A percentile compares a stretch with the other conserved stretches of the same genome.
Conservation (phyloP, 2,329 filamentous ascomycete genomes). For the Talaromyces sp. region DNA sequence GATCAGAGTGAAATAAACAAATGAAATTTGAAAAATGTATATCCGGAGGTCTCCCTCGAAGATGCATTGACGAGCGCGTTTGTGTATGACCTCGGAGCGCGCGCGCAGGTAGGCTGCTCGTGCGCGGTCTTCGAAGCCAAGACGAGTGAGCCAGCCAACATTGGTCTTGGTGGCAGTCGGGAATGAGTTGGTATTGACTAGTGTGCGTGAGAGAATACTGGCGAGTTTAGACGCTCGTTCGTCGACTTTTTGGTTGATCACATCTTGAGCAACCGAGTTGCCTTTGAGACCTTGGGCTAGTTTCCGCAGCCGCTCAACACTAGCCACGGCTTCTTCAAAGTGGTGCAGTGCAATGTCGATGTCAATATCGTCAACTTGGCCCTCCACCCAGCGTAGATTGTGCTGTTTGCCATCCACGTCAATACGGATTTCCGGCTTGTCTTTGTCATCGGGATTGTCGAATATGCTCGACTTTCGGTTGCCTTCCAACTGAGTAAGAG, state of each 20-base stretch:
- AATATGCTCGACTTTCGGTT: constrained; percentile 75
- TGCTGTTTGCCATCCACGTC: constrained; percentile 96
- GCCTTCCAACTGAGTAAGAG: constrained; percentile 74
- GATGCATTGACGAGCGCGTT: constrained; percentile 81
- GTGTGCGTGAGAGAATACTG: constrained; percentile 67
- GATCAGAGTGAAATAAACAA: constrained; percentile 91
- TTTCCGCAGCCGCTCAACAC: constrained; percentile 77
- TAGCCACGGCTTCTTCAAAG: constrained; percentile 77
- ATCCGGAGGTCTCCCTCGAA: constrained; percentile 90
- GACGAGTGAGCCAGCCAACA: constrained; percentile 74
- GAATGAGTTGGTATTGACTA: constrained; percentile 73
- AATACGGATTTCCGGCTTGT: constrained; percentile 69
- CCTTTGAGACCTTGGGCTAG: constrained; percentile 76
- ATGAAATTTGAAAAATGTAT: constrained; percentile 93
- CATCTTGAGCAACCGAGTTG: constrained; percentile 82
- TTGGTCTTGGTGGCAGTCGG: constrained; percentile 73
- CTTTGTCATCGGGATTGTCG: constrained; percentile 72
- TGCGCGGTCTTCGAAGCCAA: constrained; percentile 87
- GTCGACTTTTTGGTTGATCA: constrained; percentile 86
- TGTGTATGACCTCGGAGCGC: constrained; percentile 70
- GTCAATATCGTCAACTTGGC: constrained; percentile 90
- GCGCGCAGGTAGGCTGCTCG: constrained; percentile 81
- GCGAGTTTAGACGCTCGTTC: constrained; percentile 76
- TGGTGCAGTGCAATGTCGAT: constrained; percentile 90
- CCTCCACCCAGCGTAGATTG: constrained; percentile 91